A percentile compares a stretch with the other conserved stretches of the same genome.
Conservation (phyloP, 2,329 filamentous ascomycete species). For the Phialophora macrospora region DNA sequence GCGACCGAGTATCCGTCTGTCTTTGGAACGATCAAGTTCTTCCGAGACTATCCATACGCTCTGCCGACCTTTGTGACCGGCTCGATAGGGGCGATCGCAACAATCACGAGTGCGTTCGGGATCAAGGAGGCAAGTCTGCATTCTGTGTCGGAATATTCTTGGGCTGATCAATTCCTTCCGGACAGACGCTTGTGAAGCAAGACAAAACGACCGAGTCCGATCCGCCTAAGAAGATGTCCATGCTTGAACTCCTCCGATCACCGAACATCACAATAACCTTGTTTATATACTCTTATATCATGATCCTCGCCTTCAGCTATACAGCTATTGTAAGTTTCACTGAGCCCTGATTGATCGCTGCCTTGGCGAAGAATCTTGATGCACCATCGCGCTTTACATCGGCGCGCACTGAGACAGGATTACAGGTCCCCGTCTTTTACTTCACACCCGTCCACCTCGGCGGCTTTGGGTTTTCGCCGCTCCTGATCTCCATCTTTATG, state of each 20-base stretch:
- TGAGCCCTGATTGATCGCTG: not conserved
- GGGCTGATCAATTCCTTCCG: not conserved
- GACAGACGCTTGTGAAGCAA: constrained; percentile 24
- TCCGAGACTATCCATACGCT: constrained; percentile 68
- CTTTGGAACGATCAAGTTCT: constrained; percentile 63
- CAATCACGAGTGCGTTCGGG: constrained; percentile 59
- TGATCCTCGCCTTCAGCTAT: constrained; percentile 72
- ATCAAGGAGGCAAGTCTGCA: constrained; percentile 59
- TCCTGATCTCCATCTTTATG: constrained; percentile 70
- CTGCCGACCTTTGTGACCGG: constrained; percentile 66
- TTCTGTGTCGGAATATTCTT: not conserved
- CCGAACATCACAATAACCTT: constrained; percentile 71
- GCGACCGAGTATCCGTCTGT: constrained; percentile 64
- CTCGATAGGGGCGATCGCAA: constrained; percentile 59
- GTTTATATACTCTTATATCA: constrained; percentile 67
- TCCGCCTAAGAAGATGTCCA: constrained; percentile 48
- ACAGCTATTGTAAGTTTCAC: constrained; percentile 61
- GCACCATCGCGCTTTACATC: not conserved
- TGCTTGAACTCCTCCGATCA: constrained; percentile 61
- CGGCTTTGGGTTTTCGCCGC: constrained; percentile 66
- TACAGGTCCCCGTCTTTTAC: constrained; percentile 64
- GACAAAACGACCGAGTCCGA: constrained; percentile 15
- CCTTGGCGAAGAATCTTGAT: not conserved
- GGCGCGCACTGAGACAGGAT: not conserved
- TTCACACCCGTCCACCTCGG: constrained; percentile 67